These are phyloP conservation scores for Pseudozyma pruni DNA, from an alignment of 1,284 basidiomycete species.

Conservation along the genomic window DNA sequence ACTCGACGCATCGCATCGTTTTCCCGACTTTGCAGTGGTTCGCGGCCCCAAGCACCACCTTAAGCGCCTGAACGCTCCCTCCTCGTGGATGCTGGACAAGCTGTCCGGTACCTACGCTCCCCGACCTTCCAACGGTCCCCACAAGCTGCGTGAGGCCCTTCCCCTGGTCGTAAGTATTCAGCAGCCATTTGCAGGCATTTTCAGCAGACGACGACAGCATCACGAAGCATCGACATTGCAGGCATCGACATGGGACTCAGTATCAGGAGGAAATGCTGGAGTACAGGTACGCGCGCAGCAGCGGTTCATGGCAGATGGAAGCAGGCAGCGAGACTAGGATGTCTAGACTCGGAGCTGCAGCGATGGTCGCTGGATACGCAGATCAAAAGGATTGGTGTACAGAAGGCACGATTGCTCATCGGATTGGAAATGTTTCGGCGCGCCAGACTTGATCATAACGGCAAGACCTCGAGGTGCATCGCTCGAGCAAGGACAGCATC, in stretches of 20 bases:
- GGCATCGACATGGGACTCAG: too few species aligned
- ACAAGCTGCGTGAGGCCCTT: slow-evolving; percentile 98
- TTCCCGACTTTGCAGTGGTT: slow-evolving; percentile 53
- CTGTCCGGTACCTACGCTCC: slow-evolving; percentile 97
- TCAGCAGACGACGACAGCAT: slow-evolving; percentile 6
- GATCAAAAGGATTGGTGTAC: too few species aligned
- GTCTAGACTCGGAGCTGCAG: too few species aligned
- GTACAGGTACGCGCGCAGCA: not conserved
- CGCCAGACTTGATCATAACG: too few species aligned
- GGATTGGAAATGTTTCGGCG: too few species aligned
- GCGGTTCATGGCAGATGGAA: not conserved
- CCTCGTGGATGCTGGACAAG: slow-evolving; percentile 99
- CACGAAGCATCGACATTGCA: slow-evolving; percentile 2
- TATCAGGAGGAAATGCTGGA: not conserved
- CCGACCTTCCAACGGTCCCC: slow-evolving; percentile 95
- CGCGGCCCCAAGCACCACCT: slow-evolving; percentile 99
- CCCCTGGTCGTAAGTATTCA: slow-evolving; percentile 68
- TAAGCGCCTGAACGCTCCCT: slow-evolving; percentile 96
- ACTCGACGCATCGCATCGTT: slow-evolving; percentile 2
- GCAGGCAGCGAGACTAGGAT: too few species aligned
- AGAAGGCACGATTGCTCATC: too few species aligned
- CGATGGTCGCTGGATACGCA: too few species aligned
- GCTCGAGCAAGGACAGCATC: too few species aligned
- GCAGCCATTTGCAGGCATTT: slow-evolving; percentile 5
- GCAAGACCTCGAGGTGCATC: too few species aligned